Evolutionary conservation across 768 basidiomycete genomes (phyloP), one percentile per base, ranked within the genome.

Genomic region (Lanmaoa rubissima): DNA sequence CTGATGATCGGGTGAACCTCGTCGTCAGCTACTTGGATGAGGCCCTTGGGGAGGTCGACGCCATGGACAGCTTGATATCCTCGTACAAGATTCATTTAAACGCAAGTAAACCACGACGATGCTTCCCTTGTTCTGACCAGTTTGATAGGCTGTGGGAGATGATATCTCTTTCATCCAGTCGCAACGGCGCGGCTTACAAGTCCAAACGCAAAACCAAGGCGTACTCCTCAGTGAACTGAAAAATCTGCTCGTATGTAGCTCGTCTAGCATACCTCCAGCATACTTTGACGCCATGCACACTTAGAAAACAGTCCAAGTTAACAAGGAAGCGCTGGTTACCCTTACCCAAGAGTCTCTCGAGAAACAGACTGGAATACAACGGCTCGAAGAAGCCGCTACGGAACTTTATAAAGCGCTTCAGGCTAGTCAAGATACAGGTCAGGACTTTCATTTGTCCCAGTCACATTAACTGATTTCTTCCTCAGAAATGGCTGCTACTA

Each of bases 21-120:
- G 95, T 99, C 31, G 73, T 97, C 67, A 91, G 90, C 62, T 88
- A 83, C 67, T 83, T 99, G 64, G 95, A 98, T 55, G 90, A 94
- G 36, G 93, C 94, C 5, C 74, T 98, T 35, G 75, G 80, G 9
- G 95, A 98, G 72, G 78, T 98, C 41, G 94, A 98, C 67, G 85
- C 81, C 54, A 90, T 98, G 83, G 94, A 97, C 62, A 83, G 86
- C 52, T 80, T 91, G 45, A 82, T 99, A 48, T 90, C 91, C 0
- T 88, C 94, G 0, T 98, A 98, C 76, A 96, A 95, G 73, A 94
- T 98, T 55, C 95, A 98, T 71, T 74, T 99, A 39, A 96, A 97
- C 69, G 97, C 94, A 60, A 65, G 90, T 69, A 46, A 41, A 49
- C 36, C 54, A 43, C 47, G 26, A 39, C 55, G n/a, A 49, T 5